phyloP scores from a whole-genome alignment of 2,329 filamentous ascomycete genomes.

The Curvularia verruculosa region DNA sequence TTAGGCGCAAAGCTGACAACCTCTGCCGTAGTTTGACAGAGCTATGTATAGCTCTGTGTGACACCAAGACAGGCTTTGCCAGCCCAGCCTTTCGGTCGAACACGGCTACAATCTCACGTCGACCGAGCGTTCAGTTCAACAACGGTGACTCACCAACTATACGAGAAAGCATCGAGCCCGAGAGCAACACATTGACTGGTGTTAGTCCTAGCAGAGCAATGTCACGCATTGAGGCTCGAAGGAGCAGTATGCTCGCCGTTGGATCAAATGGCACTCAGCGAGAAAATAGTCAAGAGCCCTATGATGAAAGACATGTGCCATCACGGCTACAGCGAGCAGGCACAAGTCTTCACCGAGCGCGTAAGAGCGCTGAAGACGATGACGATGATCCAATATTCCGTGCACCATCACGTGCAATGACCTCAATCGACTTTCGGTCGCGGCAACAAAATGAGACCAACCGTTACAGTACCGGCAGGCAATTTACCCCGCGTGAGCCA shows the following conservation, averaged over 20 bases:
- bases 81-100: conserved; percentile 41
- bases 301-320: conserved; percentile 27
- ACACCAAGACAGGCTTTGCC: conserved; percentile 40
- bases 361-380: conserved; percentile 42
- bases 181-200: conserved; percentile 38
- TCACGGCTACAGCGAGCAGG: conserved; percentile 46
- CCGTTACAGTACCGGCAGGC: conserved; percentile 34
- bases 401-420: conserved; percentile 57
- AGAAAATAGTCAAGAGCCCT: conserved; percentile 40
- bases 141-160: conserved; percentile 45
- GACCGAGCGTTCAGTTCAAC: conserved; percentile 47
- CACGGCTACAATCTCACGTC: conserved; percentile 34
- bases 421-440: conserved; percentile 47
- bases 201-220: conserved; percentile 47
- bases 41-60: conserved; percentile 77
- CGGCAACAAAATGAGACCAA: conserved; percentile 38
- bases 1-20: conserved; percentile 88
- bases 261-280: conserved; percentile 29
- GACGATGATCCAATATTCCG: conserved; percentile 50
- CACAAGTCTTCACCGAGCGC: conserved; percentile 48
- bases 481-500: conserved; percentile 48
- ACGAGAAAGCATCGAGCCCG: conserved; percentile 45
- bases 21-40: conserved; percentile 93
- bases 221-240: conserved; percentile 54
- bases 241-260: conserved; percentile 41